phyloP scores from a whole-genome alignment of 164 flowering plant species.

The Aristolochia californica region DNA sequence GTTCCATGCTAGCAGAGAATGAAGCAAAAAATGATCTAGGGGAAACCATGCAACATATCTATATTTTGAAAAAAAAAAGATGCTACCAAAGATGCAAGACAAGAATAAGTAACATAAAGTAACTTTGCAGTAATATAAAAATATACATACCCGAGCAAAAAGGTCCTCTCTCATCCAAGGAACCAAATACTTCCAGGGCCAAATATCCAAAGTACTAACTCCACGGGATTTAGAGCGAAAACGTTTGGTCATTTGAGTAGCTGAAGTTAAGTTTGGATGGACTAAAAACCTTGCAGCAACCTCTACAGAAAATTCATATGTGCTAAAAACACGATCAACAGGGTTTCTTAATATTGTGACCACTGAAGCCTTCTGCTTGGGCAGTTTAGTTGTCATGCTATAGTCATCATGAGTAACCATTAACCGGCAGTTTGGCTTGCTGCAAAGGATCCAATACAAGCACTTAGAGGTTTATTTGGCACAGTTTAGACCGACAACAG shows the following conservation, averaged over 20 bases:
- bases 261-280: conserved; percentile 81
- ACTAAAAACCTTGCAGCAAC: conserved; percentile 92
- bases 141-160: conserved; percentile 60
- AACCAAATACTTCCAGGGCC: conserved; percentile 99
- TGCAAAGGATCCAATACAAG: conserved; percentile 25
- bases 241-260: conserved; percentile 40
- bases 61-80: too few species aligned
- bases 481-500: too few species aligned
- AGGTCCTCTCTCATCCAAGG: conserved; percentile 99
- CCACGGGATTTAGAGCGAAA: conserved; percentile 35
- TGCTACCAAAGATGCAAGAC: too few species aligned
- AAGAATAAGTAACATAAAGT: too few species aligned
- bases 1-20: too few species aligned
- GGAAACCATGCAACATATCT: too few species aligned
- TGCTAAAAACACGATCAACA: conserved; percentile 86
- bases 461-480: conserved; percentile 2
- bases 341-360: conserved; percentile 88
- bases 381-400: conserved; percentile 79
- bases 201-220: conserved; percentile 86
- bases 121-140: not conserved
- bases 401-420: conserved; percentile 95
- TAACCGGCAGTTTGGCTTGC: conserved; percentile 70
- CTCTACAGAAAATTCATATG: conserved; percentile 90
- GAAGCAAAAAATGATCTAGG: too few species aligned
- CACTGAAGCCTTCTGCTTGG: conserved; percentile 73